Evolutionary conservation across 2,329 filamentous ascomycete species (phyloP), one percentile per base, ranked within the genome.

Genomic region (Aspergillus persii): DNA sequence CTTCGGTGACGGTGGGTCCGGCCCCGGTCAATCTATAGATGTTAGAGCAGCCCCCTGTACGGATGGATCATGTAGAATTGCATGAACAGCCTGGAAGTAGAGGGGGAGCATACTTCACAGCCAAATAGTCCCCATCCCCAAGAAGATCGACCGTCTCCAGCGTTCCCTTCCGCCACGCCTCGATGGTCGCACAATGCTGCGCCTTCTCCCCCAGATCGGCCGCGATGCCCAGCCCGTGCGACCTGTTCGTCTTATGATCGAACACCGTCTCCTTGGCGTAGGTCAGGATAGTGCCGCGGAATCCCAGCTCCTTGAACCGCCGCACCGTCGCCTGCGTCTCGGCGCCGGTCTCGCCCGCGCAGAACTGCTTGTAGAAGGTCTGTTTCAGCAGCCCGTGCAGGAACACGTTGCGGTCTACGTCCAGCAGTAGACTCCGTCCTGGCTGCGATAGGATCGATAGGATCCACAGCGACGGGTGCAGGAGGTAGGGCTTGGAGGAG

Each of bases 241-340:
- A 60, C 47, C 41, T 61, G 9, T 68, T 65, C n/a, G 65, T 68
- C 11, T 68, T 66, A 30, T 71, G 65, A 51, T 76, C 72, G 30
- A 91, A 80, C 8, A 93, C 88, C 0, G 95, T 90, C 74, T 96
- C 93, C 62, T 85, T 85, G 5, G 91, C 92, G 66, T 96, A 96
- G 54, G 90, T 88, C 55, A 96, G 81, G 55, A 96, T 92, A 9
- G 96, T 89, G 12, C 92, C 93, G 18, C 84, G 85, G 71, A 92
- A 96, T 0, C 93, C 93, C 54, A 94, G 86, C 27, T 81, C 75
- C 73, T 91, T 90, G 36, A 96, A 80, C 3, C 82, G 79, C 2
- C 80, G 71, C 33, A 91, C 84, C 0, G 89, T 92, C 26, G 23
- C 74, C 53, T 80, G 79, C 2, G 95, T 88, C 75, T 96, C 90